Conservation (phyloP, 352 stramenopile genomes). For the Phytophthora pisi region DNA sequence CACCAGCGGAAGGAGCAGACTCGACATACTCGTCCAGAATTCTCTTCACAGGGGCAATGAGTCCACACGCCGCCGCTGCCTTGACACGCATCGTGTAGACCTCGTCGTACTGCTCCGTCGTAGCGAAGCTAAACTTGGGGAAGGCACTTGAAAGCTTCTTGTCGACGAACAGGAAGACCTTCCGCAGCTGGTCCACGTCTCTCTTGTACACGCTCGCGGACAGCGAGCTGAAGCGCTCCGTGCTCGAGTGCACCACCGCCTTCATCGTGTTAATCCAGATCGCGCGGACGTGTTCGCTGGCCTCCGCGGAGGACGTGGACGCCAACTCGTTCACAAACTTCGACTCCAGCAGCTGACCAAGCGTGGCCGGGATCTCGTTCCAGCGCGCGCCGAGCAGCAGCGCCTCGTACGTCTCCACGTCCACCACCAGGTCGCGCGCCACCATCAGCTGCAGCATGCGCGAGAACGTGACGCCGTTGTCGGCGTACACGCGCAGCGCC, state of each 20-base stretch:
- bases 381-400: constrained; percentile 69
- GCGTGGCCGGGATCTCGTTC: constrained; percentile 65
- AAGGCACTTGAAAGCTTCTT: constrained; percentile 65
- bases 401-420: constrained; percentile 65
- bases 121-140: constrained; percentile 51
- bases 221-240: constrained; percentile 58
- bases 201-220: constrained; percentile 39
- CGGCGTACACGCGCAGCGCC: constrained; percentile 60
- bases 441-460: constrained; percentile 70
- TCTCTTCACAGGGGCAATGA: constrained; percentile 45
- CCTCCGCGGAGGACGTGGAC: constrained; percentile 7
- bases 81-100: constrained; percentile 71
- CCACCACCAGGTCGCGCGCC: constrained; percentile 46
- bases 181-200: constrained; percentile 57
- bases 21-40: constrained; percentile 72
- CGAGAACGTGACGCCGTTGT: constrained; percentile 59
- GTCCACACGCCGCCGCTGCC: constrained; percentile 58
- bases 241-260: constrained; percentile 65
- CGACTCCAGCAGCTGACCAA: constrained; percentile 64
- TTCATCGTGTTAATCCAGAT: constrained; percentile 74
- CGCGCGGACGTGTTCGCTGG: constrained; percentile 44
- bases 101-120: constrained; percentile 48
- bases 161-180: constrained; percentile 62
- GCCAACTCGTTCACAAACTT: constrained; percentile 46
- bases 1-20: constrained; percentile 15